Conservation (phyloP, 2,329 filamentous ascomycete species). For the Colletotrichum sp. region DNA sequence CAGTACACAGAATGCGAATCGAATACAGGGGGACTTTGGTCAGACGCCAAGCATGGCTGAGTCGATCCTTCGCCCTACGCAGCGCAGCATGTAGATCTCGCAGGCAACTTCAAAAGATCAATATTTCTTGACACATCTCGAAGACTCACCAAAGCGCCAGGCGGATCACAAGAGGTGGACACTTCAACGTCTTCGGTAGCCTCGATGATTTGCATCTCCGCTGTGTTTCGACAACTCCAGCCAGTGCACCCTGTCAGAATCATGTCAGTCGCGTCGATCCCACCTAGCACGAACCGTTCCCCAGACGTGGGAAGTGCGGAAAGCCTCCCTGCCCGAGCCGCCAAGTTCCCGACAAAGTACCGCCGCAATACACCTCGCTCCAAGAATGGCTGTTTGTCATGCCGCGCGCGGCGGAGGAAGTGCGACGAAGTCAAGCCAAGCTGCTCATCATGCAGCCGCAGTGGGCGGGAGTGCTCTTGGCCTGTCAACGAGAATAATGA, state of each 20-base stretch:
- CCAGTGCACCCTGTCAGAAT: neutral
- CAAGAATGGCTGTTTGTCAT: neutral
- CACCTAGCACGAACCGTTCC: neutral
- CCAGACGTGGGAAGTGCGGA: neutral
- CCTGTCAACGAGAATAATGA: neutral
- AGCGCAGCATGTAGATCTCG: neutral
- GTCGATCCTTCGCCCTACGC: neutral
- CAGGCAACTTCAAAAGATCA: neutral
- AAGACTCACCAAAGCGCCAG: neutral
- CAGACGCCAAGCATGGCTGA: neutral
- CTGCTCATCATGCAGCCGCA: neutral
- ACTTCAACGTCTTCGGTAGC: neutral
- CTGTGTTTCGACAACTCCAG: neutral
- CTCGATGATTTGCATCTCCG: neutral
- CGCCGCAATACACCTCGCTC: neutral
- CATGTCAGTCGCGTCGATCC: neutral
- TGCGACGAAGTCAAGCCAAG: neutral
- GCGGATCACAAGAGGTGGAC: fast-evolving
- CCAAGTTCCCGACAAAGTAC: neutral
- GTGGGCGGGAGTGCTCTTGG: neutral
- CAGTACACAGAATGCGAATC: neutral
- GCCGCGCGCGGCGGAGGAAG: neutral
- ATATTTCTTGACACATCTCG: neutral
- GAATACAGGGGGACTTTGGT: neutral
- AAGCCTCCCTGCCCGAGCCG: neutral